Percentiles rank a stretch among this genome's conserved stretches.
Conservation (phyloP, 2,329 filamentous ascomycete species). For the Penicillium sp. region DNA sequence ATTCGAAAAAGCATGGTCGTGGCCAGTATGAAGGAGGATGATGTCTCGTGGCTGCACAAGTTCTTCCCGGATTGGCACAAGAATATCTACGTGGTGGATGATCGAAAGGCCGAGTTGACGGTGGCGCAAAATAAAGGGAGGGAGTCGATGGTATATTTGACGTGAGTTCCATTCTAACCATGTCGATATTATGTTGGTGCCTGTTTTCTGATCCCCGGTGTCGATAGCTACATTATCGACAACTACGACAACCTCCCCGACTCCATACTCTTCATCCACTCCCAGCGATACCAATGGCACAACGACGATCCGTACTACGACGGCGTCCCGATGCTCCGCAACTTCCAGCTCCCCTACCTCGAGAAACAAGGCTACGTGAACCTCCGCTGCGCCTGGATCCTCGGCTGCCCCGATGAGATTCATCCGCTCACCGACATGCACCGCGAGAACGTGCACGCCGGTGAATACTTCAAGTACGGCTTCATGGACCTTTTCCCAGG, state of each 20-base stretch:
- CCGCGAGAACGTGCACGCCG: conserved; percentile 53
- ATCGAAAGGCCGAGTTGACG: conserved; percentile 52
- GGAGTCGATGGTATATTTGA: conserved; percentile 51
- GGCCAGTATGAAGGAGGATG: conserved; percentile 45
- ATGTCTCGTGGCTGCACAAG: conserved; percentile 47
- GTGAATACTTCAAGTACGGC: conserved; percentile 54
- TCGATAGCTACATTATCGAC: conserved; percentile 47
- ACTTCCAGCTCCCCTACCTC: conserved; percentile 56
- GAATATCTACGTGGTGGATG: conserved; percentile 61
- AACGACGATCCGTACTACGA: conserved; percentile 60
- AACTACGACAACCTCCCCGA: conserved; percentile 48
- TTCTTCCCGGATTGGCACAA: conserved; percentile 54
- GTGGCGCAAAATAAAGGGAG: conserved; percentile 53
- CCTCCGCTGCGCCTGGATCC: conserved; percentile 57
- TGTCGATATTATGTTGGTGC: neutral
- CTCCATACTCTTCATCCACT: conserved; percentile 48
- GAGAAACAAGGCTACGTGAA: conserved; percentile 58
- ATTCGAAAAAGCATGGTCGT: conserved; percentile 42
- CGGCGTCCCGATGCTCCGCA: conserved; percentile 53
- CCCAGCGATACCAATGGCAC: conserved; percentile 50
- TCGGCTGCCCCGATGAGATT: conserved; percentile 59
- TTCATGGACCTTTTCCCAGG: conserved; percentile 57
- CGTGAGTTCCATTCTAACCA: conserved; percentile 33
- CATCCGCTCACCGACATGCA: conserved; percentile 51
- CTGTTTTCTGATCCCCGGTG: neutral